Conservation (phyloP, 106 monocot species). For the Acorus calamus region DNA sequence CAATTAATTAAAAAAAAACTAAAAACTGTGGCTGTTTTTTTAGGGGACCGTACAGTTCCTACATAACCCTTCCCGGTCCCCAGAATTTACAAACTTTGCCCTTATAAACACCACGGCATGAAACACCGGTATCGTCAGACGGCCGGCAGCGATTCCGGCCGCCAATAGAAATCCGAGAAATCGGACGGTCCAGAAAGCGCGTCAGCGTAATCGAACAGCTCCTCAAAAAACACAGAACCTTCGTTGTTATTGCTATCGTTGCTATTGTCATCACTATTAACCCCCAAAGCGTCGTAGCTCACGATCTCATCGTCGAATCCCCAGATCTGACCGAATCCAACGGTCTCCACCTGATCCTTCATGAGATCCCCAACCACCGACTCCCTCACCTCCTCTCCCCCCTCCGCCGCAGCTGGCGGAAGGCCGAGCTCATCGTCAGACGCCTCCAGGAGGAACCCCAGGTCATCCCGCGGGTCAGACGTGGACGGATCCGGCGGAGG, state of each 20-base stretch:
- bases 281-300: conserved; percentile 11
- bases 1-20: too few relatives aligned
- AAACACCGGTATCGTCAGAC: conserved; percentile 24
- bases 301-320: conserved; percentile 41
- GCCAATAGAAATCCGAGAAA: conserved; percentile 27
- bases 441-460: conserved; percentile 68
- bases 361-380: not conserved
- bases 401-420: conserved; percentile 42
- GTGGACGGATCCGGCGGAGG: not conserved
- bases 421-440: conserved; percentile 91
- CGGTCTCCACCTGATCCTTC: conserved; percentile 2
- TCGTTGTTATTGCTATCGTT: conserved; percentile 1
- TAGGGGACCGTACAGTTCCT: too few relatives aligned
- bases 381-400: conserved; percentile 8
- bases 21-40: too few relatives aligned
- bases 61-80: not conserved
- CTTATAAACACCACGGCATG: not conserved
- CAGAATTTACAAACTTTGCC: conserved; percentile 2
- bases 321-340: conserved; percentile 44
- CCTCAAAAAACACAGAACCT: conserved; percentile 15
- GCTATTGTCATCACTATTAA: not conserved
- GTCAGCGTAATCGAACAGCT: conserved; percentile 30
- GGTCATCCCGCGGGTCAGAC: conserved; percentile 20
- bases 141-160: conserved; percentile 50
- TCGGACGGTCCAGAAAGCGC: conserved; percentile 22